Evolutionary conservation across 805 yeast species (phyloP).

Genomic region (Ogataea zsoltii): DNA sequence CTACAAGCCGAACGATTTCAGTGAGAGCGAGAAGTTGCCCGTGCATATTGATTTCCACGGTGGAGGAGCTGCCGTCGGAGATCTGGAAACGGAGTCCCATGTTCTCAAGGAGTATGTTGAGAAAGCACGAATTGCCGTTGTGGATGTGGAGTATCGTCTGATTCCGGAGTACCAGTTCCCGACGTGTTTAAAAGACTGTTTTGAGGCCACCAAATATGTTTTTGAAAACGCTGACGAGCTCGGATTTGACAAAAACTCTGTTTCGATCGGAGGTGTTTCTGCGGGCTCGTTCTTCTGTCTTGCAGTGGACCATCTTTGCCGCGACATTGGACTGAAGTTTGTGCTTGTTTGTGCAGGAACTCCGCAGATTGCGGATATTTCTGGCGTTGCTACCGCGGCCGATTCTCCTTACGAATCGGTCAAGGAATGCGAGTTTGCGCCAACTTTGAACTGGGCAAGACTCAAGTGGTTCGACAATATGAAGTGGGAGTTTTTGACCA

Average conservation of each 20-base stretch:
- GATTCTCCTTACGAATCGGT: constrained; percentile 32
- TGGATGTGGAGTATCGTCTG: constrained; percentile 35
- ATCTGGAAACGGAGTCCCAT: constrained; percentile 33
- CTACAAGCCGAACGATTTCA: constrained; percentile 29
- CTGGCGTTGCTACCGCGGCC: constrained; percentile 21
- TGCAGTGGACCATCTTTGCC: constrained; percentile 31
- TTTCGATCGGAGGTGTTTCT: constrained; percentile 31
- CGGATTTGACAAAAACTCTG: constrained; percentile 21
- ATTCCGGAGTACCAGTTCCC: constrained; percentile 34
- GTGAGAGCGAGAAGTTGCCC: constrained; percentile 25
- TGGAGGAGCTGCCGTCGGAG: constrained; percentile 37
- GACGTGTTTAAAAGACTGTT: constrained; percentile 31
- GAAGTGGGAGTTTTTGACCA: constrained; percentile 28
- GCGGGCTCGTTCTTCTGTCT: constrained; percentile 31
- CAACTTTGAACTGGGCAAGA: constrained; percentile 35
- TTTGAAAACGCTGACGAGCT: constrained; percentile 25
- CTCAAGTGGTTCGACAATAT: constrained; percentile 33
- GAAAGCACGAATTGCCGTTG: constrained; percentile 28
- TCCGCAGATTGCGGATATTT: constrained; percentile 35
- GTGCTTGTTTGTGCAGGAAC: constrained; percentile 33
- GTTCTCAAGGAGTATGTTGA: constrained; percentile 30
- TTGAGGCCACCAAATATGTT: constrained; percentile 30
- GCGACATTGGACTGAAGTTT: constrained; percentile 28
- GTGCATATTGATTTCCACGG: constrained; percentile 37
- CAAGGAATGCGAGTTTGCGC: constrained; percentile 34